These are phyloP conservation scores for Pichia deserticola DNA, from an alignment of 805 yeast genomes.

Conservation along the genomic window DNA sequence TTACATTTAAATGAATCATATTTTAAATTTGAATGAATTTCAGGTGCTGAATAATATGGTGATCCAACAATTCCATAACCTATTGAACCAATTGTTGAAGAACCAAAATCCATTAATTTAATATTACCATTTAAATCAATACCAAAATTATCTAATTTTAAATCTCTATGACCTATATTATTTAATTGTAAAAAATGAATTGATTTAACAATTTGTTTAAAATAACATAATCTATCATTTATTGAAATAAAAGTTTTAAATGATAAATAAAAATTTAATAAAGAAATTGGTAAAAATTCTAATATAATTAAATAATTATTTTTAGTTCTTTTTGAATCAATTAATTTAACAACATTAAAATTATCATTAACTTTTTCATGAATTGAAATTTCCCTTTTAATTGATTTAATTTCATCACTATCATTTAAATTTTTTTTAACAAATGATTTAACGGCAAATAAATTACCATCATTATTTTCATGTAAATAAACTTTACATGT, in stretches of 20 bases:
- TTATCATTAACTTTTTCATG: slow-evolving; percentile 24
- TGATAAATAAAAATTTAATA: slow-evolving; percentile 3
- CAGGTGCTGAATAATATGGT: slow-evolving; percentile 40
- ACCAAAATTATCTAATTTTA: slow-evolving; percentile 42
- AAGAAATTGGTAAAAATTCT: slow-evolving; percentile 31
- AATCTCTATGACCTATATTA: slow-evolving; percentile 40
- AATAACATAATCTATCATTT: slow-evolving; percentile 25
- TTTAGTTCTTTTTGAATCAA: slow-evolving; percentile 25
- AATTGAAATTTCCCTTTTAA: slow-evolving; percentile 31
- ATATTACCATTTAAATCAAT: slow-evolving; percentile 25
- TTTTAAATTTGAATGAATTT: slow-evolving; percentile 28
- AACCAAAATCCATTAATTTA: slow-evolving; percentile 47
- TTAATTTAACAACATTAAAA: slow-evolving; percentile 30
- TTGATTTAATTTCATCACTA: slow-evolving; percentile 33
- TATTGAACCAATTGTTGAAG: slow-evolving; percentile 26
- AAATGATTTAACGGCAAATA: slow-evolving; percentile 41
- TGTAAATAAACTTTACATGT: slow-evolving; percentile 7
- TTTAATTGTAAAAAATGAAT: slow-evolving; percentile 32
- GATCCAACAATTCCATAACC: slow-evolving; percentile 43
- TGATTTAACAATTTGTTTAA: slow-evolving; percentile 36
- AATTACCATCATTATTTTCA: background rate
- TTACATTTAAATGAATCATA: slow-evolving; percentile 39
- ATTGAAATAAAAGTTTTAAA: background rate
- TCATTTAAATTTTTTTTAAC: slow-evolving; percentile 31
- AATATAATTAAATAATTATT: slow-evolving; percentile 22